Percentiles rank a stretch among this genome's conserved stretches.
These are phyloP conservation scores for Babesia bigemina DNA, from an alignment of 169 alveolate genomes.

Conservation along the genomic window DNA sequence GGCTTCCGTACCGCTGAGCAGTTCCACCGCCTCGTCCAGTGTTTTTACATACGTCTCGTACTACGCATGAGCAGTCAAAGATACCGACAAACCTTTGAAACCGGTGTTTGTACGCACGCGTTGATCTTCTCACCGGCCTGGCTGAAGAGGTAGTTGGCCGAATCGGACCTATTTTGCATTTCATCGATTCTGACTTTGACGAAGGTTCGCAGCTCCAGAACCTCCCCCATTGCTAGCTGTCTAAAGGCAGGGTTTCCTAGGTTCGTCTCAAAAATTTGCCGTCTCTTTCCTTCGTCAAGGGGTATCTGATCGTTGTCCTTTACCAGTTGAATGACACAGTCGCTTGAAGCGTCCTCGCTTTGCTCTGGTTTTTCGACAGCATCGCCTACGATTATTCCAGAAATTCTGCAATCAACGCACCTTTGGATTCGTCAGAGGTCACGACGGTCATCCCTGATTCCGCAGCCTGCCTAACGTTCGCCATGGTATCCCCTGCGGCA, in stretches of 20 bases:
- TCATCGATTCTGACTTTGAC: slow-evolving; percentile 39
- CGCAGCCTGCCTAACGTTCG: slow-evolving; percentile 40
- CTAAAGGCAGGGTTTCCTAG: slow-evolving; percentile 54
- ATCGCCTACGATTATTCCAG: not conserved
- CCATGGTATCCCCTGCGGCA: slow-evolving; percentile 26
- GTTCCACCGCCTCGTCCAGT: slow-evolving; percentile 28
- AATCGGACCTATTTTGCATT: slow-evolving; percentile 19
- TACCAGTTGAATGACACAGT: not conserved
- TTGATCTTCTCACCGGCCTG: slow-evolving; percentile 4
- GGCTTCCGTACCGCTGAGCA: slow-evolving; percentile 46
- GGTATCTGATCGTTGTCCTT: slow-evolving; percentile 27
- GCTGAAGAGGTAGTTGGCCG: slow-evolving; percentile 29
- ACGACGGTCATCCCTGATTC: slow-evolving; percentile 38
- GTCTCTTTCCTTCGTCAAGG: slow-evolving; percentile 11
- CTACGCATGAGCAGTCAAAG: not conserved
- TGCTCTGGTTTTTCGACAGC: not conserved
- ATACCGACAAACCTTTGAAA: slow-evolving; percentile 17
- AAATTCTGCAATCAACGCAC: not conserved
- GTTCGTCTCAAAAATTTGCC: slow-evolving; percentile 14
- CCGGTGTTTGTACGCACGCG: slow-evolving; percentile 15
- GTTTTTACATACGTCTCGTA: slow-evolving; percentile 18
- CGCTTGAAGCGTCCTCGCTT: not conserved
- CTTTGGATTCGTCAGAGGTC: not conserved
- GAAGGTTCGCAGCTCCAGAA: slow-evolving; percentile 50
- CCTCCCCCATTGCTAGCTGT: slow-evolving; percentile 50